phyloP scores from a whole-genome alignment of 306 rosid genomes.

The Arachis hypogaea region DNA sequence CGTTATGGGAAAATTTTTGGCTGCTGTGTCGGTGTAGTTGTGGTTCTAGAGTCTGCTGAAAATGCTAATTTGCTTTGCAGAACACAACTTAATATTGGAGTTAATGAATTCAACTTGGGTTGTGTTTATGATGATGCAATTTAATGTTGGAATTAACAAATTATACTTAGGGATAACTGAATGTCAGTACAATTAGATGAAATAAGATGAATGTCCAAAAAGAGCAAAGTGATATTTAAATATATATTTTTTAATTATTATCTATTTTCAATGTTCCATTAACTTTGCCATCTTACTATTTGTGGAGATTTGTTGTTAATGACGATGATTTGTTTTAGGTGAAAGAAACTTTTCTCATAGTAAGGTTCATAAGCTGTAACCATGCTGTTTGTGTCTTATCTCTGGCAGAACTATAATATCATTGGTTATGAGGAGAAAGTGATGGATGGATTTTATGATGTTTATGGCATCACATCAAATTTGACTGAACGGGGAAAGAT shows the following conservation, averaged over 20 bases:
- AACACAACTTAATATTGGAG: conserved; percentile 8
- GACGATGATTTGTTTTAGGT: conserved; percentile 10
- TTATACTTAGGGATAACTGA: conserved; percentile 2
- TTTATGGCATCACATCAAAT: conserved; percentile 66
- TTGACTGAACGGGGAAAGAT: conserved; percentile 79
- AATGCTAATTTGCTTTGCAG: not conserved
- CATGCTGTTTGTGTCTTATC: conserved; percentile 35
- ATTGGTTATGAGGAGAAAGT: conserved; percentile 84
- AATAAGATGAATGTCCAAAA: not conserved
- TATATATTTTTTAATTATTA: not conserved
- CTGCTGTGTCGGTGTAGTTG: not conserved
- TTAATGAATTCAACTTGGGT: not conserved
- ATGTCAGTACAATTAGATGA: not conserved
- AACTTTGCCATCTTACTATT: conserved; percentile 19
- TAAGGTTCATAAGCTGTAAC: conserved; percentile 29
- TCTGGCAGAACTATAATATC: conserved; percentile 83
- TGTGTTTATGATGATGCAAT: not conserved
- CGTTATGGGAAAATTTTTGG: not conserved
- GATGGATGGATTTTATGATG: conserved; percentile 96
- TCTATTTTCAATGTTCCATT: conserved; percentile 20
- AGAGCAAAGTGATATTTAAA: not conserved
- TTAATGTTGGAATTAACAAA: conserved; percentile 24
- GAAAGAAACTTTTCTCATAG: conserved; percentile 12
- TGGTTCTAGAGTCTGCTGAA: not conserved
- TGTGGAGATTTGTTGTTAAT: conserved; percentile 30